These are phyloP conservation scores for Solanum lycopersicoides DNA, from an alignment of 257 asterid genomes.

Conservation along the genomic window DNA sequence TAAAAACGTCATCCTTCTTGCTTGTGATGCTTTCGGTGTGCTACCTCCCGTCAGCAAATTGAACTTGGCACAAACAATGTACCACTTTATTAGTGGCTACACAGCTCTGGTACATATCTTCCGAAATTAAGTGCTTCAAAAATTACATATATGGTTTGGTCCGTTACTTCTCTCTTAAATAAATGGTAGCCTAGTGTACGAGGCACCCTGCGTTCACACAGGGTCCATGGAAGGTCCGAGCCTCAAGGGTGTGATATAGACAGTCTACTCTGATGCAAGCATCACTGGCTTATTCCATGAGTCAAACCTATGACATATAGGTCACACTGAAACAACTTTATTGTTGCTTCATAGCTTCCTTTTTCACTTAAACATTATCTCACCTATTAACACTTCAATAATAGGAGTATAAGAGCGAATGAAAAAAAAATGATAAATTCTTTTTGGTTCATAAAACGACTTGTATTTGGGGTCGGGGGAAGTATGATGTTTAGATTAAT, in stretches of 20 bases:
- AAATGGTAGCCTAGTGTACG: not conserved
- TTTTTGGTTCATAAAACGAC: not conserved
- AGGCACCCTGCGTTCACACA: not conserved
- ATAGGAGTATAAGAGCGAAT: not conserved
- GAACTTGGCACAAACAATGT: slow-evolving; percentile 79
- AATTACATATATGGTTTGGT: not conserved
- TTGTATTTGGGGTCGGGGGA: not conserved
- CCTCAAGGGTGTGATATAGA: not conserved
- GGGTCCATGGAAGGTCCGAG: not conserved
- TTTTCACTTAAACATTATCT: not conserved
- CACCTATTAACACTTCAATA: not conserved
- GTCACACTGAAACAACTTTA: not conserved
- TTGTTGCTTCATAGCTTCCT: not conserved
- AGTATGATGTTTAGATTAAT: not conserved
- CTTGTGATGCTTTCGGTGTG: slow-evolving; percentile 96
- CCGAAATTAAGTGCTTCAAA: not conserved
- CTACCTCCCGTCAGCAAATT: slow-evolving; percentile 93
- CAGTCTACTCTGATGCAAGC: not conserved
- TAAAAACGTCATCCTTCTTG: slow-evolving; percentile 71
- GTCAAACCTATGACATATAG: too few species aligned
- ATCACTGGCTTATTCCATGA: too few species aligned
- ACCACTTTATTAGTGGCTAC: slow-evolving; percentile 94
- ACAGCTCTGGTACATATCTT: slow-evolving; percentile 59
- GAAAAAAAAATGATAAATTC: not conserved
- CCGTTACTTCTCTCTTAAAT: too few species aligned